Conservation (phyloP, 2,329 filamentous ascomycete genomes). For the Verticillium klebahnii region DNA sequence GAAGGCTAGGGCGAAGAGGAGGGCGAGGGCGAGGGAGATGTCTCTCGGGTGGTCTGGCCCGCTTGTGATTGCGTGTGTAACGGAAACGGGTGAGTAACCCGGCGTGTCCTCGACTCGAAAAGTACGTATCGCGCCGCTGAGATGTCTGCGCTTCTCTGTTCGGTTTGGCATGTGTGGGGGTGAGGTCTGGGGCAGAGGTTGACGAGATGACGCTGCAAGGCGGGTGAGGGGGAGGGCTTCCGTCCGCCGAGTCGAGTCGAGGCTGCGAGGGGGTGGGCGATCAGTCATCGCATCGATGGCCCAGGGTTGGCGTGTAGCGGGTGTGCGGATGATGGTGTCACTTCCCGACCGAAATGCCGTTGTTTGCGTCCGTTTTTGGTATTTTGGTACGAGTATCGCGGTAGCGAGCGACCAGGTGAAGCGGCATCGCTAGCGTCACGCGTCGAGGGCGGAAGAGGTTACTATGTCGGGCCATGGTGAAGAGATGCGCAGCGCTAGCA, state of each 20-base stretch:
- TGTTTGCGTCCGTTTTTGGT: background rate
- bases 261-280: background rate
- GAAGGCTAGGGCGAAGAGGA: too few relatives aligned
- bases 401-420: background rate
- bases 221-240: background rate
- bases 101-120: background rate
- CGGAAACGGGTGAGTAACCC: background rate
- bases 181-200: constrained; percentile 9
- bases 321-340: background rate
- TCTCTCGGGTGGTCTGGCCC: background rate
- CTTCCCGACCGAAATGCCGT: background rate
- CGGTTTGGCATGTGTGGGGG: constrained; percentile 21
- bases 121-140: constrained; percentile 1
- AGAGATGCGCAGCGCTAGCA: background rate
- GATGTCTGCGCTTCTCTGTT: constrained; percentile 3
- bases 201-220: constrained; percentile 2
- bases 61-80: background rate
- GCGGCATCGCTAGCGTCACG: background rate
- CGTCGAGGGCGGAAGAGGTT: background rate
- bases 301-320: background rate
- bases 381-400: background rate
- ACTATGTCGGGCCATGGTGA: background rate
- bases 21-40: background rate
- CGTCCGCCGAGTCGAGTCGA: background rate
- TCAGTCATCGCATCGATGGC: background rate